Percentiles rank a stretch among this genome's conserved stretches.
Evolutionary conservation across 805 yeast species (phyloP).

Genomic region (Saccharomycopsis sp.): DNA sequence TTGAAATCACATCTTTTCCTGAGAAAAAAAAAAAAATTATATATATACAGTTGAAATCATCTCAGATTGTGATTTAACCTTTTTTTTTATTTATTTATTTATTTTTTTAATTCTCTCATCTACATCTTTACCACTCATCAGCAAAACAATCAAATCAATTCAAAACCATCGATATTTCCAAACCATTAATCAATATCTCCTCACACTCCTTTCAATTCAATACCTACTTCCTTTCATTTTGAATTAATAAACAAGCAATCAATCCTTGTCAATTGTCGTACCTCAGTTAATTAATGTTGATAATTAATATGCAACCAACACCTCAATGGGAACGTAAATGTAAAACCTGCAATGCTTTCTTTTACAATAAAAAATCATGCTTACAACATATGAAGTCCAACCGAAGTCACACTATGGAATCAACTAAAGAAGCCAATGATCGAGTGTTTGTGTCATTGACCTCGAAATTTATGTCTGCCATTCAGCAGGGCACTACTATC

Average conservation of each 20-base stretch:
- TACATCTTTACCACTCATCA: too few relatives aligned
- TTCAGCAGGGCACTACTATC: neutral
- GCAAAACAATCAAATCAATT: too few relatives aligned
- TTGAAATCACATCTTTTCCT: too few relatives aligned
- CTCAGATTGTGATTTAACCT: too few relatives aligned
- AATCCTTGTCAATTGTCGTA: neutral
- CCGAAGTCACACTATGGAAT: slow-evolving; percentile 9
- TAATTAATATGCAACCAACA: slow-evolving; percentile 8
- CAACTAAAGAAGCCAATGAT: slow-evolving; percentile 14
- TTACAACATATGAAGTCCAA: slow-evolving; percentile 5
- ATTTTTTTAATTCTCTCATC: too few relatives aligned
- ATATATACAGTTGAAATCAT: too few relatives aligned
- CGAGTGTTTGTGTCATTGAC: slow-evolving; percentile 7
- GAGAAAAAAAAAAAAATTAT: too few relatives aligned
- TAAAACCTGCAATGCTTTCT: slow-evolving; percentile 14
- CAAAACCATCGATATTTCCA: too few relatives aligned
- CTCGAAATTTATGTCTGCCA: neutral
- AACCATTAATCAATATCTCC: too few relatives aligned
- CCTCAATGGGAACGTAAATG: slow-evolving; percentile 17
- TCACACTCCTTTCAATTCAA: neutral
- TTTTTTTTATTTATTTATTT: too few relatives aligned
- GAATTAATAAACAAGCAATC: too few relatives aligned
- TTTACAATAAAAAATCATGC: slow-evolving; percentile 5
- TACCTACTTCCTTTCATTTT: neutral
- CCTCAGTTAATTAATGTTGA: slow-evolving; percentile 1